Base-by-base conservation (phyloP, 1,139 yeast genomes). In the Spencermartinsiella ligniputridi region DNA sequence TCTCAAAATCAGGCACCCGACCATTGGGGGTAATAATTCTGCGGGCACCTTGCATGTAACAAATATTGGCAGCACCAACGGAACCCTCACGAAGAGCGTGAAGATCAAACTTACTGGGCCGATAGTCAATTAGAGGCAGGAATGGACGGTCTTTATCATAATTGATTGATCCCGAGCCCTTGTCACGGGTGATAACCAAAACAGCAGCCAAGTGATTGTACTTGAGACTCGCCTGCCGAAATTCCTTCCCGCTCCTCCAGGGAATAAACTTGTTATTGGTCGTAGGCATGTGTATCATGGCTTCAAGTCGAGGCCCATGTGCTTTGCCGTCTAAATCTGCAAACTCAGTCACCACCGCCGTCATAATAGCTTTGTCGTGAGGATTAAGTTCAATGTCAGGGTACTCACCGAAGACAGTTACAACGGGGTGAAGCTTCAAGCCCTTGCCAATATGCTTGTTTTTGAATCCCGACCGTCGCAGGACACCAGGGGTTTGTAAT, bases 291-390 rank as follows among this genome's bases (percentile, higher is more conserved):
- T 76, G 79, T 33, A 74, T 63, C 16, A 76, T 52, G 2, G 80
- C 66, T 59, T 78, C 83, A 45, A 78, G 69, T 58, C 72, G 74
- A 12, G 80, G 76, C 2, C 84, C 84, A 55, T 78, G 81, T 2
- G 70, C 77, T 49, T 71, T 64, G 2, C 82, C 82, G 56, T 78
- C 83, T 33, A 76, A 53, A 51, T 78, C 78, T 45, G 71, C 80
- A 22, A 64, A 70, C 54, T 75, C 70, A 15, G 71, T 67, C 56
- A 76, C 69, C 1, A 77, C 79, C 0, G 79, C 56, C 0, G 83
- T 76, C 72, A 78, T 66, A 44, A 78, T 76, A 1, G 81, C 65
- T 39, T 72, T 66, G 21, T 69, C 58, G 49, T 60, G 64, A 11
- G 79, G 71, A 20, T 56, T 54, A 22, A 46, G 39, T 4, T 57